These are phyloP conservation scores for Hypoxylon sp. DNA, from an alignment of 2,329 filamentous ascomycete genomes.

Conservation along the genomic window DNA sequence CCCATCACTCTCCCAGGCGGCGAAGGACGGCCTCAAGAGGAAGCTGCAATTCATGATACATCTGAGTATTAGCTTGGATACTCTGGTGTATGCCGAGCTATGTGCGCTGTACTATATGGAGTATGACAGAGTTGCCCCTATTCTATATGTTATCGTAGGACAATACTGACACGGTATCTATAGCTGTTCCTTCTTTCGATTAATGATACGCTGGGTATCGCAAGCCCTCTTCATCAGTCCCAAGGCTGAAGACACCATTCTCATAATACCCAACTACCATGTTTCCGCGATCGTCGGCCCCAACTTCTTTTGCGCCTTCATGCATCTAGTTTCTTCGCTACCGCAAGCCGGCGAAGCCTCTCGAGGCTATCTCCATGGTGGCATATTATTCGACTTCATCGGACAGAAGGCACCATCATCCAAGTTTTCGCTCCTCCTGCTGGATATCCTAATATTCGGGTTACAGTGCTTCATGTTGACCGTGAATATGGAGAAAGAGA, in stretches of 20 bases:
- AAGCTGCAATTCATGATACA: slow-evolving; percentile 74
- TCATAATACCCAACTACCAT: slow-evolving; percentile 70
- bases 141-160: background rate
- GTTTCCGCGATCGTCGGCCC: slow-evolving; percentile 71
- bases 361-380: slow-evolving; percentile 76
- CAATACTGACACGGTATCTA: slow-evolving; percentile 15
- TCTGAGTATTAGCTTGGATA: slow-evolving; percentile 73
- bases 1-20: slow-evolving; percentile 51
- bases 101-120: slow-evolving; percentile 79
- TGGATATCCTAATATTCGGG: slow-evolving; percentile 69
- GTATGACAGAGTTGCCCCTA: slow-evolving; percentile 60
- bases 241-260: slow-evolving; percentile 69
- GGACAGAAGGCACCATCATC: slow-evolving; percentile 75
- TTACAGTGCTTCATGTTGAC: slow-evolving; percentile 76
- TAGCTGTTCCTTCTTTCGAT: slow-evolving; percentile 76
- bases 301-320: slow-evolving; percentile 72
- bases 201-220: slow-evolving; percentile 70
- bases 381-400: slow-evolving; percentile 76
- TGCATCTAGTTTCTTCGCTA: slow-evolving; percentile 70
- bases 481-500: slow-evolving; percentile 73
- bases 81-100: slow-evolving; percentile 74
- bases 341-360: slow-evolving; percentile 72
- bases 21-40: slow-evolving; percentile 61
- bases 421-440: slow-evolving; percentile 66
- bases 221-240: slow-evolving; percentile 77